phyloP scores from a whole-genome alignment of 2,329 filamentous ascomycete species.

The Colletotrichum nymphaeae region DNA sequence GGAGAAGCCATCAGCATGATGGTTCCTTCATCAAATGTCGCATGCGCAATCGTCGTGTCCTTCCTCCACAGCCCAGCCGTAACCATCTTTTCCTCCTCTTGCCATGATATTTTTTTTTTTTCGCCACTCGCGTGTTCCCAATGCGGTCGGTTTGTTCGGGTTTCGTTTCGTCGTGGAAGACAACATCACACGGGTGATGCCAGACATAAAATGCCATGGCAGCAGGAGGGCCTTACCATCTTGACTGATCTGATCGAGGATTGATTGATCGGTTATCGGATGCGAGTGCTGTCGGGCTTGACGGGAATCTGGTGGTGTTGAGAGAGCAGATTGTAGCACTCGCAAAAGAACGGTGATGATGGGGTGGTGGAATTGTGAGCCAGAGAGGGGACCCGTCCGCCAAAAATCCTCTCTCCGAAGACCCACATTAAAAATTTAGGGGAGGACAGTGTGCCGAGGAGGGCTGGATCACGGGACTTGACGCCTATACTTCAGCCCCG shows the following conservation, averaged over 20 bases:
- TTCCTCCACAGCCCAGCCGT: conserved; percentile 29
- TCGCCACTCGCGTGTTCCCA: conserved; percentile 31
- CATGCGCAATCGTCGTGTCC: conserved; percentile 28
- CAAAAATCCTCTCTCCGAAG: conserved; percentile 16
- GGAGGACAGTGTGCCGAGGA: not conserved
- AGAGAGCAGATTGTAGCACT: conserved; percentile 60
- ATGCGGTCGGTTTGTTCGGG: conserved; percentile 29
- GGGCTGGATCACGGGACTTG: not conserved
- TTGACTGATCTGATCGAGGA: conserved; percentile 65
- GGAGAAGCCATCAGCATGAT: conserved; percentile 40
- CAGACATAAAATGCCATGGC: conserved; percentile 36
- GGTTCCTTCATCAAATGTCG: conserved; percentile 34
- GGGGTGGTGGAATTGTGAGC: conserved; percentile 58
- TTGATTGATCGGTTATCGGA: conserved; percentile 51
- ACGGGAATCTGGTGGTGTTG: conserved; percentile 61
- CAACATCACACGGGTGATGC: conserved; percentile 27
- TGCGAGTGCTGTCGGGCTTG: conserved; percentile 61
- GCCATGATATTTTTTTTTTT: not conserved
- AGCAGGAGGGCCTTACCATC: conserved; percentile 68
- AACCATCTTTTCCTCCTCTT: conserved; percentile 31
- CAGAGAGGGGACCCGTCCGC: conserved; percentile 5
- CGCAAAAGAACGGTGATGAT: conserved; percentile 59
- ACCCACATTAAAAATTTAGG: not conserved
- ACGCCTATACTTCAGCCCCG: not conserved
- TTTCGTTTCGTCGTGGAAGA: conserved; percentile 10